Base-by-base conservation (phyloP, 306 rosid species). In the Gastrolobium bilobum region DNA sequence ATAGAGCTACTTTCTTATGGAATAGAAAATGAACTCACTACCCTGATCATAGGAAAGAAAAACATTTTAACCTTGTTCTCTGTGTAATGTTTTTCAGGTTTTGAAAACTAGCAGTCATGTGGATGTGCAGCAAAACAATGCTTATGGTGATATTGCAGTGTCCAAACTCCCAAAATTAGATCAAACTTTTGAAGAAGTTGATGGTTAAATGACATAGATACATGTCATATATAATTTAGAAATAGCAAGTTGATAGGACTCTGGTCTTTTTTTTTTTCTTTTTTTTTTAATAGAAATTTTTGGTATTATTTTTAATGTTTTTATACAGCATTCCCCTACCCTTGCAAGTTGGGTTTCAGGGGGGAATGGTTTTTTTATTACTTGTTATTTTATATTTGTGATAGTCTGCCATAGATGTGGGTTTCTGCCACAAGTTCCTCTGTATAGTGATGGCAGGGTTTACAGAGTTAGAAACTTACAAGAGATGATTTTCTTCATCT, bases 91-190 rank as follows among this genome's bases (percentile, higher is more conserved):
- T 73, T 79, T 81, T 82, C 93, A 95, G 99, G 96, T 93, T 64
- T 64, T 95, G 86, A 87, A 60, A 70, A 90, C 85, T 44, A 86
- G 88, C 81, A 91, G 85, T 58, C 83, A 70, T 80, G 85, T 93
- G 90, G 85, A 85, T 73, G 92, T 89, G 76, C 73, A 87, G 73
- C 98, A 95, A 87, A 81, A 84, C 3, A 63, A 79, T 35, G 86
- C 91, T 37, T 86, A 85, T 59, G 93, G 87, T 58, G 96, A 90
- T 75, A 87, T 95, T 64, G 73, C 78, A 13, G 62, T 90, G 60
- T 2, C 7, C 73, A 95, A 85, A 71, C 87, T 79, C 35, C 76
- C 71, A 39, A 89, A 83, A 59, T 77, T 90, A 85, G 91, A 87
- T 80, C 82, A 83, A 81, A 68, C 63, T 58, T 86, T 79, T 75